phyloP scores from a whole-genome alignment of 345 rosid species.

The Microcos paniculata region DNA sequence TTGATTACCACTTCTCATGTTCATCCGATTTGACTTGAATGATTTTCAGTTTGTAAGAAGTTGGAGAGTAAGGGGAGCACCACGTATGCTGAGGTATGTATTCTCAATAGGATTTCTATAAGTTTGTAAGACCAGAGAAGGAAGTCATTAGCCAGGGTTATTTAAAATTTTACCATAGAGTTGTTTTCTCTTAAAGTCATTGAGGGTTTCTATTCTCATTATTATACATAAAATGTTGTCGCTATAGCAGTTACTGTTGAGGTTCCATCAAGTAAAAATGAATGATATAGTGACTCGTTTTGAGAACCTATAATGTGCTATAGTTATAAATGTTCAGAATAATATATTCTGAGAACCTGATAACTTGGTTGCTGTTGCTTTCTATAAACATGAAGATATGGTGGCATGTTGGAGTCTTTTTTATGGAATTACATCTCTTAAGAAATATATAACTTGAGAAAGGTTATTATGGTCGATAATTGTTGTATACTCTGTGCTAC shows the following conservation, averaged over 20 bases:
- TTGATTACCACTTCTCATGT: not conserved
- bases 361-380: not conserved
- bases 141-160: too few species aligned
- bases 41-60: slow-evolving; percentile 42
- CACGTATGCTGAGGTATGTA: slow-evolving; percentile 43
- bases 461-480: not conserved
- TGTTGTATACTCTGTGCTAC: not conserved
- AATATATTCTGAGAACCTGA: not conserved
- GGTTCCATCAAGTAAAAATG: not conserved
- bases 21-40: slow-evolving; percentile 1
- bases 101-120: not conserved
- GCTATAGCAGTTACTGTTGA: not conserved
- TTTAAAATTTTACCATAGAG: too few species aligned
- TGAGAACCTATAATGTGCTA: not conserved
- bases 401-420: not conserved
- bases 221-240: not conserved
- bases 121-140: too few species aligned
- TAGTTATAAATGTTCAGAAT: not conserved
- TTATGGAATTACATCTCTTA: not conserved
- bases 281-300: not conserved
- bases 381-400: not conserved
- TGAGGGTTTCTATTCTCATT: not conserved
- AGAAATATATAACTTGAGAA: not conserved
- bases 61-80: slow-evolving; percentile 48
- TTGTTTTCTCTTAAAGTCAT: too few species aligned